These are phyloP conservation scores for Mrakia frigida DNA, from an alignment of 768 basidiomycete species.

Conservation along the genomic window DNA sequence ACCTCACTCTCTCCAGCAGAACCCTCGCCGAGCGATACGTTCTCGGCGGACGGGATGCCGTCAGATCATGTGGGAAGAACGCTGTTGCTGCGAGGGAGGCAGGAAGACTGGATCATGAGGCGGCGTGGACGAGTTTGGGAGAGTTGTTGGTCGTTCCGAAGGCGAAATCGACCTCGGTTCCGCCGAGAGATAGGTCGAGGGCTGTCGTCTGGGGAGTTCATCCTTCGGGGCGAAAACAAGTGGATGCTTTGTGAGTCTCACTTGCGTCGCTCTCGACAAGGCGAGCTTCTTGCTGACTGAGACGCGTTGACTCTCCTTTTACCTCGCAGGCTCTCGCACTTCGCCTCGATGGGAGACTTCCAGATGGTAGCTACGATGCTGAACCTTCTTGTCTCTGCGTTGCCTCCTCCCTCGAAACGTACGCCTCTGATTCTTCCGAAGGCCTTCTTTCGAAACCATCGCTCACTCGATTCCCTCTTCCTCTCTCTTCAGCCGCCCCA, in stretches of 20 bases:
- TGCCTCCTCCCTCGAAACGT: background rate
- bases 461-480: background rate
- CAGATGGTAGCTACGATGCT: constrained; percentile 78
- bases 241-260: constrained; percentile 35
- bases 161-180: background rate
- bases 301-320: background rate
- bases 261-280: background rate
- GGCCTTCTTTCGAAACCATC: background rate
- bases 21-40: constrained; percentile 60
- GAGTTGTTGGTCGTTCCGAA: constrained; percentile 48
- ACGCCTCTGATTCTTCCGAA: background rate
- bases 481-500: background rate
- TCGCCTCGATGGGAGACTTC: constrained; percentile 56
- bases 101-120: constrained; percentile 65
- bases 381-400: constrained; percentile 45
- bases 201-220: background rate
- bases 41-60: constrained; percentile 48
- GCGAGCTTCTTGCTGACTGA: background rate
- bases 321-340: constrained; percentile 48
- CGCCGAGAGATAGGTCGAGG: constrained; percentile 17
- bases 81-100: constrained; percentile 56
- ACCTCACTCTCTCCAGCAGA: constrained; percentile 53
- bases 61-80: constrained; percentile 58
- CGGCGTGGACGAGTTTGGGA: constrained; percentile 58
- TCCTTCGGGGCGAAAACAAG: constrained; percentile 34